Evolutionary conservation across 345 rosid genomes (phyloP), one percentile per base, ranked within the genome.

Genomic region (Populus pruinosa): DNA sequence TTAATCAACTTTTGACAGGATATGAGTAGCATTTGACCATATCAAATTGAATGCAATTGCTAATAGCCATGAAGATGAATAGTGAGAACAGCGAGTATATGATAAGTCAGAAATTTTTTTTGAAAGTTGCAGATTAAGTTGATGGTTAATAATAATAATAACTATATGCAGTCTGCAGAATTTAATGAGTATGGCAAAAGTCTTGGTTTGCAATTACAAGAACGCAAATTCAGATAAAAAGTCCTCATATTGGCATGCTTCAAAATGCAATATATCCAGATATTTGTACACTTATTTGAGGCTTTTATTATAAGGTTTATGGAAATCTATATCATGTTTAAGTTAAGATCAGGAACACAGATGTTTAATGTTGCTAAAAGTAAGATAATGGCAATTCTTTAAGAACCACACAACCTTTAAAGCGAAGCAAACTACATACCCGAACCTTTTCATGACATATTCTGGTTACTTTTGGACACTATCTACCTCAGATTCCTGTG

Each of bases 401-500:
- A 55, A 38, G 67, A 76, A 38, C 29, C 27, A 56, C 18, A 65
- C 8, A 68, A 38, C n/a, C 38, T 9, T 33, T 29, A 6, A 71
- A 63, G 43, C 23, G 66, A 56, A 55, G 77, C 38, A 29, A 25
- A 29, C 74, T n/a, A 10, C 62, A 56, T 1, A 56, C 62, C 62
- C n/a, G 62, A 56, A 56, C 62, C 62, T 9, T 56, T 56, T 56
- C 68, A 31, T 65, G 29, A 25, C 38, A 65, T 33, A 47, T 47
- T 14, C 50, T 47, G 50, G 50, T 47, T 13, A 47, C 50, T 47
- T 14, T 4, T 53, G 47, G 69, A 66, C 71, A 59, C 73, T 53
- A 72, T 72, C 78, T 75, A 69, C 76, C 67, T 69, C 69, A 50
- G 74, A 55, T 61, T 78, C 69, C 76, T 70, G 67, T 50, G 43